Base-by-base conservation (phyloP, 805 yeast genomes). In the Candida sithepensis region DNA sequence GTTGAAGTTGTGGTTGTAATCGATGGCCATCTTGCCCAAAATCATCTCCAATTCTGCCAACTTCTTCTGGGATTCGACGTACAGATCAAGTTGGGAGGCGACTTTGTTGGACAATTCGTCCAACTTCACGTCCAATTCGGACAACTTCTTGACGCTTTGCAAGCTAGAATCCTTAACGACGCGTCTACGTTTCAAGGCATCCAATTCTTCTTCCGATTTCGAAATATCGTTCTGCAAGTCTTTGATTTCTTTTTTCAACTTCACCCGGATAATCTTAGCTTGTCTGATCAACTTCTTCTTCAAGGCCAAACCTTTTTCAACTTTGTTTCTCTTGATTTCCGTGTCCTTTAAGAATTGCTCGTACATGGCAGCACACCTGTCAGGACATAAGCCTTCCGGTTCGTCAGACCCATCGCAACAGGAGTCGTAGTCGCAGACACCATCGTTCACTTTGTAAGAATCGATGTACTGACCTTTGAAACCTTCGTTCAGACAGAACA, bases 351-450 rank as follows among this genome's bases (percentile, higher is more conserved):
- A 60, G 51, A 72, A 73, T 44, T 69, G 75, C 0, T 57, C 58
- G 21, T 72, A 69, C 46, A 85, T 76, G 48, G 76, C 75, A 1
- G 57, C 59, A 60, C 94, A 86, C 34, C 66, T 70, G 53, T 78
- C 71, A 4, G 79, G 77, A 62, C 96, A 89, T n/a, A 58, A 44
- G 1, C 72, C 73, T 4, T 44, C 42, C 45, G 68, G 64, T 64
- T 94, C 99, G 66, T 94, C 99, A 1, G 89, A 77, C 8, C 99
- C 98, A 67, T 94, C 99, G 67, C 99, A 94, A 66, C 99, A 94
- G 10, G 74, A 45, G 18, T 82, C 85, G 63, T 85, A 87, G 63
- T 94, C 99, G 69, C 99, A 94, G 2, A 84, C 82, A 0, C 97
- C 97, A 66, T 94, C 99, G 57, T 84, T 81, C 16, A 94, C 86